phyloP scores from a whole-genome alignment of 495 filamentous ascomycete species.

The Cercophora sp. region DNA sequence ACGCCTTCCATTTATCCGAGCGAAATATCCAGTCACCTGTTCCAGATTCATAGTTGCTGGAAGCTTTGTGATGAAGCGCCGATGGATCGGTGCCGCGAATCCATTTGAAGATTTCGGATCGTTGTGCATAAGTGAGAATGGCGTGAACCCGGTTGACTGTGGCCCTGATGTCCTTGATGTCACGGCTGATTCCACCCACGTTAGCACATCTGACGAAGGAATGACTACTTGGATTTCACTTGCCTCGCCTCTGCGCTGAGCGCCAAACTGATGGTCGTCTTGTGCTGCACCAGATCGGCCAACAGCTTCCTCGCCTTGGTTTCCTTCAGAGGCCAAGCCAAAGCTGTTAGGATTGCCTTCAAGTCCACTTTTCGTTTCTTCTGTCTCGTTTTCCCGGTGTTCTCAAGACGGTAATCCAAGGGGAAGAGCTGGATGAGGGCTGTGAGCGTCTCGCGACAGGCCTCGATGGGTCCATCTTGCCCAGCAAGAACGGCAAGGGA shows the following conservation, averaged over 20 bases:
- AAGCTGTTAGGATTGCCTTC: background rate
- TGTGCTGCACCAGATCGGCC: slow-evolving; percentile 10
- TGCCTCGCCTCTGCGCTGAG: background rate
- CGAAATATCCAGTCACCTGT: background rate
- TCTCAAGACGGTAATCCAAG: background rate
- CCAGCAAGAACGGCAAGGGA: background rate
- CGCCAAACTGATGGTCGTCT: slow-evolving; percentile 14
- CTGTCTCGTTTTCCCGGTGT: background rate
- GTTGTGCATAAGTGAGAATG: no score
- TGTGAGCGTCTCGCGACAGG: slow-evolving; percentile 3
- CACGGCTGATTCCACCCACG: background rate
- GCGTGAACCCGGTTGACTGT: slow-evolving; percentile 15
- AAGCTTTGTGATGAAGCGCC: background rate
- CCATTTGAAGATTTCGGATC: no score
- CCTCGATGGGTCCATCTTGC: background rate
- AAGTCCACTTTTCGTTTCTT: no score
- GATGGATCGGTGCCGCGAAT: background rate
- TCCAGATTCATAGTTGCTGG: background rate
- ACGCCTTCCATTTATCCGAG: background rate
- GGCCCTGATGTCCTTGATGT: background rate
- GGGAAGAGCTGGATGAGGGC: background rate
- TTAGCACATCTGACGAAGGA: background rate
- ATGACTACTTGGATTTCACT: background rate
- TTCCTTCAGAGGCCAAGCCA: slow-evolving; percentile 14
- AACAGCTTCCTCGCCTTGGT: slow-evolving; percentile 13